phyloP scores from a whole-genome alignment of 306 rosid genomes.

The Ceratonia siliqua region DNA sequence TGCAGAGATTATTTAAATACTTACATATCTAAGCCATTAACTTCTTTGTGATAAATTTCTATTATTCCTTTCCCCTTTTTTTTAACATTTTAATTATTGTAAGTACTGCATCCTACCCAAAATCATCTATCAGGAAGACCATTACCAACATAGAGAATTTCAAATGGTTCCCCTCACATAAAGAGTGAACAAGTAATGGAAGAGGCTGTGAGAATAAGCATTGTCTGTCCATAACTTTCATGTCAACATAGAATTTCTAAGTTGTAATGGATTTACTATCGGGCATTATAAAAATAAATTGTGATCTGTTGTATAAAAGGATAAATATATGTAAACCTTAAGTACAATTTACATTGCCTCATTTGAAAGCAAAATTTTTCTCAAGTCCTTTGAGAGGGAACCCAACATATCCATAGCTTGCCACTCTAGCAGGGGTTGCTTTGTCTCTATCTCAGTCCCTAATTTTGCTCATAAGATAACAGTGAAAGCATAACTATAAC shows the following conservation, averaged over 20 bases:
- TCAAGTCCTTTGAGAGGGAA: not conserved
- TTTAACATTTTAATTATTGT: not conserved
- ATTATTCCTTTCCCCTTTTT: not conserved
- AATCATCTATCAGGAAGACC: not conserved
- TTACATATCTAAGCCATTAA: not conserved
- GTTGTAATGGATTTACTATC: not conserved
- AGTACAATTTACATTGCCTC: not conserved
- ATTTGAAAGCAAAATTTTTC: not conserved
- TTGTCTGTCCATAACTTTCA: constrained; percentile 40
- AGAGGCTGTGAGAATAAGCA: constrained; percentile 19
- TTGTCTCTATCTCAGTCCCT: not conserved
- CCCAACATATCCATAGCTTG: not conserved
- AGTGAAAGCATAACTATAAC: not conserved
- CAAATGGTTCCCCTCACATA: constrained; percentile 25
- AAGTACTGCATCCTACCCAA: not conserved
- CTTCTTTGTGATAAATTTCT: constrained; percentile 10
- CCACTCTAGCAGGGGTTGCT: not conserved
- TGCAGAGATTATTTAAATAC: not conserved
- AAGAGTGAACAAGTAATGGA: constrained; percentile 28
- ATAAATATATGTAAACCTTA: not conserved
- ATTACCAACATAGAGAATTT: constrained; percentile 23
- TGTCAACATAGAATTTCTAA: constrained; percentile 25
- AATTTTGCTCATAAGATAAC: not conserved
- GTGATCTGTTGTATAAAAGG: not conserved
- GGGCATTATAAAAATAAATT: not conserved